Base-by-base conservation (phyloP, 2,329 filamentous ascomycete genomes). In the Fusarium sp. region DNA sequence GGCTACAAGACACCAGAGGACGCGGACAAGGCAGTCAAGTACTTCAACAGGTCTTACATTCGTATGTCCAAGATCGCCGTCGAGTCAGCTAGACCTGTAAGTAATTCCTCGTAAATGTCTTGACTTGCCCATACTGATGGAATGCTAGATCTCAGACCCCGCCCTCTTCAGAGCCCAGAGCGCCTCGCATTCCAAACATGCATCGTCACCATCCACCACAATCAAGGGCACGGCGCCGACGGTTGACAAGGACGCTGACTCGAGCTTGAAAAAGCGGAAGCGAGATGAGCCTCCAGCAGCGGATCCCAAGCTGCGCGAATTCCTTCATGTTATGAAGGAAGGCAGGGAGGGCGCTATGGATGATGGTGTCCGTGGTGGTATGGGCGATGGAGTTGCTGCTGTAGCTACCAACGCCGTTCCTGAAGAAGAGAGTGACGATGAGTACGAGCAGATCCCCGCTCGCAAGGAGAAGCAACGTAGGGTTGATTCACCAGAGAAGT, bases 21-120 rank as follows among this genome's bases (percentile, higher is more conserved):
- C 77, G 96, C 96, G 57, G 84, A 87, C 58, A 88, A 90, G 75
- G 95, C 96, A 44, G 92, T 96, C 77, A 94, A 92, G 79, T 97
- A 97, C 83, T 97, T 97, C 85, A 94, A 99, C 84, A 93, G 89
- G 78, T 91, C 94, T 67, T 99, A 94, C 80, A 93, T 99, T 74
- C 93, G 94, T 73, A 96, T 97, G 92, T 97, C 94, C 59, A 96
- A 91, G 83, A 94, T 99, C 74, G 87, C 86, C 30, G 96, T 97
- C 65, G 94, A 97, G 82, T 83, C 96, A 75, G 96, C 96, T 57
- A 90, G 88, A 78, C 91, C 96, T 62, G 92, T 96, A 77, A 76
- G 84, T 77, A 40, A 48, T 43, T 55, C 46, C 49, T 51, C 37
- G 33, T 49, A 40, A 41, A 52, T 70, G 53, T 68, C 71, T 70